Percentiles rank a stretch among this genome's conserved stretches.
phyloP scores from a whole-genome alignment of 1,139 yeast species.

The Blastobotrys persicus region DNA sequence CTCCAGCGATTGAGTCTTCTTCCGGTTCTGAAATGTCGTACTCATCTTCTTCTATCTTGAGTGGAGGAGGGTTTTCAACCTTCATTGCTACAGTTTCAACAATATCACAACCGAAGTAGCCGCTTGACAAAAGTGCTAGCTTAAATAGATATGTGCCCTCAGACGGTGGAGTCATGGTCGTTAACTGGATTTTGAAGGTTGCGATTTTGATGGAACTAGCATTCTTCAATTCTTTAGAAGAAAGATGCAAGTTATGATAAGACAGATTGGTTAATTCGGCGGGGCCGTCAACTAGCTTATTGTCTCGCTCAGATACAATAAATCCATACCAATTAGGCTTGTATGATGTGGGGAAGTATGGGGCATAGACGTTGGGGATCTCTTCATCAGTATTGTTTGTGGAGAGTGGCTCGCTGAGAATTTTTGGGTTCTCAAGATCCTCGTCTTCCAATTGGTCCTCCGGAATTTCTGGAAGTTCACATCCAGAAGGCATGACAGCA shows the following conservation, averaged over 20 bases:
- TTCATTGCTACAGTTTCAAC: conserved; percentile 39
- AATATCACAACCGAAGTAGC: conserved; percentile 43
- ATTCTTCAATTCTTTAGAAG: conserved; percentile 47
- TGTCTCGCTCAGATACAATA: conserved; percentile 69
- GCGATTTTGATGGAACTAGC: conserved; percentile 55
- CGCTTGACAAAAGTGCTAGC: conserved; percentile 32
- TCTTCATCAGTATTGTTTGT: conserved; percentile 63
- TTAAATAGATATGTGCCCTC: conserved; percentile 59
- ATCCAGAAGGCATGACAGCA: conserved; percentile 65
- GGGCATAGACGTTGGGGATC: conserved; percentile 64
- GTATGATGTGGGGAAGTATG: conserved; percentile 62
- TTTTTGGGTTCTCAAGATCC: conserved; percentile 56
- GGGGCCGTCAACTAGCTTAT: conserved; percentile 71
- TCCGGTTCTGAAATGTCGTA: conserved; percentile 53
- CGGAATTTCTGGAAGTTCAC: conserved; percentile 38
- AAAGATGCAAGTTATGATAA: conserved; percentile 53
- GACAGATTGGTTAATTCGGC: conserved; percentile 53
- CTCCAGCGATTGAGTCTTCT: conserved; percentile 74
- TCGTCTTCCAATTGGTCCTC: conserved; percentile 41
- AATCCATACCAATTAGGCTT: conserved; percentile 62
- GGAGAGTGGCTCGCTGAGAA: conserved; percentile 67
- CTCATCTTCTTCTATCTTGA: conserved; percentile 28
- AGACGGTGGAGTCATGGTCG: conserved; percentile 68
- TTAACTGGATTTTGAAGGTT: conserved; percentile 69
- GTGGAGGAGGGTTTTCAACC: conserved; percentile 38